These are phyloP conservation scores for Hypericum perforatum DNA, from an alignment of 345 rosid species.

Conservation along the genomic window DNA sequence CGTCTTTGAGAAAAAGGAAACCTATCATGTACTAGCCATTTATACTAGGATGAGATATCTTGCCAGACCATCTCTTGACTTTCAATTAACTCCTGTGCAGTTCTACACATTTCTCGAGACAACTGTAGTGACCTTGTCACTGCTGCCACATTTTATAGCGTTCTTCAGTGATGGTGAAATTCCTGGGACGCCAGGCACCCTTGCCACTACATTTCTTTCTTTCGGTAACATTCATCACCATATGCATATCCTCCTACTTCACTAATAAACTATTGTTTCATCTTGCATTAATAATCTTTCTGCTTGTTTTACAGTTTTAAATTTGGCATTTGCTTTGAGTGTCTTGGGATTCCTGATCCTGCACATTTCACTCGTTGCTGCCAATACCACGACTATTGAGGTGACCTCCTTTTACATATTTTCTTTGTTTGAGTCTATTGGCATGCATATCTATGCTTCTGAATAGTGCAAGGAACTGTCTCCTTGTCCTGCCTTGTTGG, in stretches of 20 bases:
- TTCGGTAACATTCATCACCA: constrained; percentile 45
- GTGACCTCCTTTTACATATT: constrained; percentile 24
- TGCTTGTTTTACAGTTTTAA: constrained; percentile 54
- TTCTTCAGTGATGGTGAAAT: constrained; percentile 91
- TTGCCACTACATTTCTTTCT: constrained; percentile 91
- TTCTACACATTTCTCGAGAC: constrained; percentile 94
- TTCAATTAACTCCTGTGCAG: constrained; percentile 38
- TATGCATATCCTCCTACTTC: not conserved
- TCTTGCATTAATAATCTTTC: constrained; percentile 2
- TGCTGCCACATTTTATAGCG: constrained; percentile 79
- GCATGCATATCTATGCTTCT: not conserved
- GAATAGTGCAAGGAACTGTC: not conserved
- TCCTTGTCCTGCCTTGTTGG: not conserved
- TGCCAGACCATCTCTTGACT: not conserved
- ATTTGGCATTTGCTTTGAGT: constrained; percentile 89
- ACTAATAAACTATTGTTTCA: not conserved
- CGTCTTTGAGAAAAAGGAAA: no score
- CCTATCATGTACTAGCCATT: no score
- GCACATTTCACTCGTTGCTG: constrained; percentile 79
- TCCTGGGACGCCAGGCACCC: constrained; percentile 87
- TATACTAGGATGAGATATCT: no score
- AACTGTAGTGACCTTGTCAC: constrained; percentile 65
- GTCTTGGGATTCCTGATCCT: constrained; percentile 88
- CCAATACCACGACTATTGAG: constrained; percentile 96
- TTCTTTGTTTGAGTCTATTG: not conserved